A percentile compares a stretch with the other conserved stretches of the same genome.
phyloP scores from a whole-genome alignment of 1,139 yeast genomes.

The Sugiyamaella neomexicana region DNA sequence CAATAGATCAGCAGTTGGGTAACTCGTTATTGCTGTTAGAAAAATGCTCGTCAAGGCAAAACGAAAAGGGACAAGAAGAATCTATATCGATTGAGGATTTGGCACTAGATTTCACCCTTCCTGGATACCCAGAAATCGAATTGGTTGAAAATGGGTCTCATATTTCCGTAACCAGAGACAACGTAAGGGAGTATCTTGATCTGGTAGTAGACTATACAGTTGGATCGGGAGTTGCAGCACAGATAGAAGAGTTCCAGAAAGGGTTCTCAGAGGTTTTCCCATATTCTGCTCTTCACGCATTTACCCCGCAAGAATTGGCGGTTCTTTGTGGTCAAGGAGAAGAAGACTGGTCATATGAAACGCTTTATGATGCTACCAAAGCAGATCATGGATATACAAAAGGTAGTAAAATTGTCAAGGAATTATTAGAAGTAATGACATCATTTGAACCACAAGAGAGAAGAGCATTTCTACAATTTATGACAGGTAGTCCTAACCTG shows the following conservation, averaged over 20 bases:
- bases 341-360: conserved; percentile 78
- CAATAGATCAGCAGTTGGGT: conserved; percentile 62
- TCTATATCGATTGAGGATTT: conserved; percentile 54
- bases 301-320: conserved; percentile 71
- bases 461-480: conserved; percentile 76
- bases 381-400: conserved; percentile 91
- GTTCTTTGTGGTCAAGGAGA: conserved; percentile 69
- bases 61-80: conserved; percentile 40
- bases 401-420: conserved; percentile 64
- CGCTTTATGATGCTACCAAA: conserved; percentile 59
- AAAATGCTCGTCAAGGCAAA: conserved; percentile 34
- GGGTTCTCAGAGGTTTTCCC: conserved; percentile 91
- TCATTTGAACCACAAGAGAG: conserved; percentile 56
- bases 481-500: conserved; percentile 90
- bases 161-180: conserved; percentile 50
- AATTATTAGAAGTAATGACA: conserved; percentile 60
- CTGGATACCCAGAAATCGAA: conserved; percentile 70
- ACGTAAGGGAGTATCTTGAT: conserved; percentile 59
- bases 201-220: conserved; percentile 62
- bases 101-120: conserved; percentile 65
- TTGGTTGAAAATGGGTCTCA: conserved; percentile 58
- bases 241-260: conserved; percentile 65
- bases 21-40: conserved; percentile 57
- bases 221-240: conserved; percentile 63
- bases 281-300: conserved; percentile 64